Evolutionary conservation across 306 rosid genomes (phyloP).

Genomic region (Abrus pulchellus): DNA sequence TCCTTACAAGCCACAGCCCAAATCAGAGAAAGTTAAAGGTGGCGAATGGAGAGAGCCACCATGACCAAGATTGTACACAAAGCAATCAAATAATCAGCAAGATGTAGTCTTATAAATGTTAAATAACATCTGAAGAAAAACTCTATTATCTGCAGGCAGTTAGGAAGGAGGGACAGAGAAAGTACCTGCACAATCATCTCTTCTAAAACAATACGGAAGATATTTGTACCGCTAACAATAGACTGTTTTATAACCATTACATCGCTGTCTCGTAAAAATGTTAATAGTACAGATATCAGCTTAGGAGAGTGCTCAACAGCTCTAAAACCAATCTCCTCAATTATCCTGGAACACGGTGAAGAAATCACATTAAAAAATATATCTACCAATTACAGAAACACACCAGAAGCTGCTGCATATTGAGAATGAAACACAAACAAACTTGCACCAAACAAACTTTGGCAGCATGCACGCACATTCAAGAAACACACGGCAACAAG

Average conservation of each 20-base stretch:
- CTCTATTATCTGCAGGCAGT: neutral
- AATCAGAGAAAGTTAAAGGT: neutral
- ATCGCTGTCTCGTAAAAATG: constrained; percentile 73
- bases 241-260: constrained; percentile 67
- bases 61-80: neutral
- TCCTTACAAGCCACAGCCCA: neutral
- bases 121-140: neutral
- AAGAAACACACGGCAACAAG: neutral
- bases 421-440: neutral
- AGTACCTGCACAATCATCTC: constrained; percentile 87
- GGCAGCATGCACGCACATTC: neutral
- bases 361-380: neutral
- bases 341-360: constrained; percentile 63
- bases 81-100: neutral
- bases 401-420: neutral
- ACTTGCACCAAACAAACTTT: neutral
- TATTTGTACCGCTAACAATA: constrained; percentile 73
- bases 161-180: constrained; percentile 33
- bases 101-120: neutral
- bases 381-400: neutral
- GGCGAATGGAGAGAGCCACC: neutral
- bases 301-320: constrained; percentile 73
- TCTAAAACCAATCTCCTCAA: constrained; percentile 86
- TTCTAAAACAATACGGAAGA: constrained; percentile 70
- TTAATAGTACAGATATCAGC: constrained; percentile 68